Evolutionary conservation across 176 grass and related monocot genomes (phyloP).

Genomic region (Aegilops longissima): DNA sequence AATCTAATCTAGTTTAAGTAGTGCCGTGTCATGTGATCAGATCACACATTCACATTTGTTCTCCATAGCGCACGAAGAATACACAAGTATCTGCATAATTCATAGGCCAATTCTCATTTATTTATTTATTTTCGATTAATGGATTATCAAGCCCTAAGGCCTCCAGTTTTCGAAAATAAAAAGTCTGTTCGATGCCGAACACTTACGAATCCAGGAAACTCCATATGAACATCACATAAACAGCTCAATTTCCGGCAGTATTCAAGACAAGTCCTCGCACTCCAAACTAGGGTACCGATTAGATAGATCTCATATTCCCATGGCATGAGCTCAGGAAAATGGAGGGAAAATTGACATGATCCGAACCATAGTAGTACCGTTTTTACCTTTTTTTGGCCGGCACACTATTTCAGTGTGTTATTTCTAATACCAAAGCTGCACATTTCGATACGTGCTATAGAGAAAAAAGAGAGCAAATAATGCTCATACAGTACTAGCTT

Average conservation of each 20-base stretch:
- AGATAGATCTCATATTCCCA: not conserved
- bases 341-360: not conserved
- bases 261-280: not conserved
- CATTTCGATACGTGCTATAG: not conserved
- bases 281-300: not conserved
- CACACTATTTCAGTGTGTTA: not conserved
- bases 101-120: no score
- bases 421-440: not conserved
- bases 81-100: no score
- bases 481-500: slow-evolving; percentile 13
- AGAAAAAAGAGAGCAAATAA: not conserved
- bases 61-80: not conserved
- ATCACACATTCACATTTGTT: slow-evolving; percentile 16
- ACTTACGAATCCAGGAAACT: not conserved
- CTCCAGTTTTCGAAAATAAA: no score
- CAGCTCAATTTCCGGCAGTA: not conserved
- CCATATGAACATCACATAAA: not conserved
- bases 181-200: not conserved
- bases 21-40: slow-evolving; percentile 18
- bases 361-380: not conserved
- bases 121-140: no score
- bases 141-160: no score
- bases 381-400: not conserved
- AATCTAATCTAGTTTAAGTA: not conserved
- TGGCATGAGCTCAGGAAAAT: not conserved